Conservation (phyloP, 2,329 filamentous ascomycete genomes). For the Coleophoma crateriformis region DNA sequence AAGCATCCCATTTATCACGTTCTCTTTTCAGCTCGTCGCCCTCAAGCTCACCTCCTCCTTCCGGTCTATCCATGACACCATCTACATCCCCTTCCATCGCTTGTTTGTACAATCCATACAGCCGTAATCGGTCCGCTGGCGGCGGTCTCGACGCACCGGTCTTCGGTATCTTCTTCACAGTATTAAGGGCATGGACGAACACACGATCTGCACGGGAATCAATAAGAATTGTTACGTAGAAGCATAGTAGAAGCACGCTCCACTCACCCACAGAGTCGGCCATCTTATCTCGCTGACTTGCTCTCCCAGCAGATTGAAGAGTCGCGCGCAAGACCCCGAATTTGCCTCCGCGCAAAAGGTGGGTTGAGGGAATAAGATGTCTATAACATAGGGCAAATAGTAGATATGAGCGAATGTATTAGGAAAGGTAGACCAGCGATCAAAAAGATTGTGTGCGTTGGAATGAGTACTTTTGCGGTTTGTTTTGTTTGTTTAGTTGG, state of each 20-base stretch:
- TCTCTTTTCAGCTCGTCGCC: conserved; percentile 42
- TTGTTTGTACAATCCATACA: conserved; percentile 98
- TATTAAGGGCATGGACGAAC: conserved; percentile 98
- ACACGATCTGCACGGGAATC: conserved; percentile 67
- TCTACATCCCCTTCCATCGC: conserved; percentile 98
- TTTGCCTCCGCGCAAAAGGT: not conserved
- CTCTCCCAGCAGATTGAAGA: conserved; percentile 1
- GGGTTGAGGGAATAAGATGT: not conserved
- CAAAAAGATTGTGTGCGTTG: not conserved
- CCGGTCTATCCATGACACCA: conserved; percentile 86
- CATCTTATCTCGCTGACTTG: conserved; percentile 29
- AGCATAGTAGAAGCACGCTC: not conserved
- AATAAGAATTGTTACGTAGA: too few relatives aligned
- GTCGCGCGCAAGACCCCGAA: not conserved
- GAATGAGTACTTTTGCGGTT: not conserved
- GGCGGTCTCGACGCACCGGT: conserved; percentile 88
- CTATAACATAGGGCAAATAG: conserved; percentile 1
- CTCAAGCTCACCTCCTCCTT: conserved; percentile 43
- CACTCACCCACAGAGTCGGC: conserved; percentile 46
- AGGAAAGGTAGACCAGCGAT: not conserved
- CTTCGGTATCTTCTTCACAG: conserved; percentile 94
- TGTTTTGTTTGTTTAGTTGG: not conserved
- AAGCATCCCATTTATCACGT: conserved; percentile 82
- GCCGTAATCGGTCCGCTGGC: conserved; percentile 74
- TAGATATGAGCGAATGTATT: not conserved